Percentiles rank a stretch among this genome's conserved stretches.
phyloP scores from a whole-genome alignment of 148 eudicot species.

The Talinum fruticosum region DNA sequence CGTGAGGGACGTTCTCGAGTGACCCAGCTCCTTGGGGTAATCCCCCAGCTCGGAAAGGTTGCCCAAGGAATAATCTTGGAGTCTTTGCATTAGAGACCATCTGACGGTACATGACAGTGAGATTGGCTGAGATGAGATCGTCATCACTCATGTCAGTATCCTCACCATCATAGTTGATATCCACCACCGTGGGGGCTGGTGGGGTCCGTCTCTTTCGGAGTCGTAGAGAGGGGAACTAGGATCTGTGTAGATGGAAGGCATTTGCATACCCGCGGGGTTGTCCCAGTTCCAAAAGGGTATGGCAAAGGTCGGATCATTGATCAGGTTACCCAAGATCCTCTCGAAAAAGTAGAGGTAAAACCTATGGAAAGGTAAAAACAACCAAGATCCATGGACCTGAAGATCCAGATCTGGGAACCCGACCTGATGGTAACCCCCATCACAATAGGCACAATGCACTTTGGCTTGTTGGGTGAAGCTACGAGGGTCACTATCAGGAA shows the following conservation, averaged over 20 bases:
- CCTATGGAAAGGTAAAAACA: conserved; percentile 84
- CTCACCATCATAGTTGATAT: conserved; percentile 49
- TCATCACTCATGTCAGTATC: conserved; percentile 23
- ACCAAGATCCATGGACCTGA: conserved; percentile 82
- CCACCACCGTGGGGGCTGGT: conserved; percentile 48
- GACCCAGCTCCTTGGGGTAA: conserved; percentile 51
- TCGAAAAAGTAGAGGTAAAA: conserved; percentile 70
- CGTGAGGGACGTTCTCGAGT: conserved; percentile 68
- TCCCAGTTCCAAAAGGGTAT: conserved; percentile 93
- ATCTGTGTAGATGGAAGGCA: conserved; percentile 51
- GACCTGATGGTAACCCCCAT: conserved; percentile 74
- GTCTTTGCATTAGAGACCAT: conserved; percentile 58
- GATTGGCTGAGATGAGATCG: conserved; percentile 42
- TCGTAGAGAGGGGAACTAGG: conserved; percentile 47
- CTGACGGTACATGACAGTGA: conserved; percentile 70
- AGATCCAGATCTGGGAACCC: conserved; percentile 60
- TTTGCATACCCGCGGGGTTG: conserved; percentile 53
- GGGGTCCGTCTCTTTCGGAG: conserved; percentile 38
- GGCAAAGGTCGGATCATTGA: conserved; percentile 67
- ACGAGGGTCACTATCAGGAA: conserved; percentile 72
- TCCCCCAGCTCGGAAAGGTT: conserved; percentile 66
- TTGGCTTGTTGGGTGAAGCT: conserved; percentile 73
- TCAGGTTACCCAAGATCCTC: conserved; percentile 51
- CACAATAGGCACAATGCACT: conserved; percentile 86
- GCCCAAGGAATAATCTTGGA: conserved; percentile 56